Percentiles rank a stretch among this genome's conserved stretches.
phyloP scores from a whole-genome alignment of 2,329 filamentous ascomycete genomes.

The Didymella segeticola region DNA sequence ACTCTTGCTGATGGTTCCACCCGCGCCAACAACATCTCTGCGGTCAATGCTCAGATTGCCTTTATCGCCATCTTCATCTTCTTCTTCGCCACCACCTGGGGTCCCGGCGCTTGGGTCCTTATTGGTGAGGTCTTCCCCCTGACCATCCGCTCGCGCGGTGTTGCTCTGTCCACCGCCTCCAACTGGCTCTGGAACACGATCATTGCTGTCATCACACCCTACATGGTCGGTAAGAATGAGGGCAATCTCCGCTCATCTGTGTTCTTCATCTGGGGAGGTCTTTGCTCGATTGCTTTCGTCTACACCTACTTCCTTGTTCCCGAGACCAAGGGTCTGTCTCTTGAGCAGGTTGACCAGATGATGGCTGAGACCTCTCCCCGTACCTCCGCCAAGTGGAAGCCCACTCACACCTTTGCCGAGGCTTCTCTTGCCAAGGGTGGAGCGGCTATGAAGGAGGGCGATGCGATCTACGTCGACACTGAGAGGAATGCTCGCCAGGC shows the following conservation, averaged over 20 bases:
- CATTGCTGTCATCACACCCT: constrained; percentile 62
- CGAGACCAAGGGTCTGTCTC: constrained; percentile 75
- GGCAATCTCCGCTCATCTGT: constrained; percentile 65
- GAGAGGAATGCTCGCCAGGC: constrained; percentile 14
- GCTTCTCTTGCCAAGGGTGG: constrained; percentile 50
- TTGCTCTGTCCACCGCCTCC: constrained; percentile 57
- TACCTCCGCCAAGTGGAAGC: constrained; percentile 76
- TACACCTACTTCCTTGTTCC: constrained; percentile 68
- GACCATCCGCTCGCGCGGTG: constrained; percentile 50
- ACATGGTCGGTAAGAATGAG: constrained; percentile 59
- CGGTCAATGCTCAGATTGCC: constrained; percentile 36
- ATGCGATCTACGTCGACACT: constrained; percentile 8
- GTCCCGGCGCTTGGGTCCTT: constrained; percentile 70
- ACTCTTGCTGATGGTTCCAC: constrained; percentile 18
- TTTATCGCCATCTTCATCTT: constrained; percentile 71
- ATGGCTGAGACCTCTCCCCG: constrained; percentile 80
- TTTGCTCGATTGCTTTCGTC: constrained; percentile 64
- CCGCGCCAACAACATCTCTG: constrained; percentile 19
- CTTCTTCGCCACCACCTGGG: constrained; percentile 79
- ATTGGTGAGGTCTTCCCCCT: constrained; percentile 46
- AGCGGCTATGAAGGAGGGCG: constrained; percentile 6
- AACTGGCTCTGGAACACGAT: constrained; percentile 58
- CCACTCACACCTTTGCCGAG: constrained; percentile 68
- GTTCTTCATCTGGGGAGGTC: constrained; percentile 59
- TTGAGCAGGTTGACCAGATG: constrained; percentile 71